phyloP scores from a whole-genome alignment of 2,329 filamentous ascomycete species.

The Tolypocladium pustulatum region DNA sequence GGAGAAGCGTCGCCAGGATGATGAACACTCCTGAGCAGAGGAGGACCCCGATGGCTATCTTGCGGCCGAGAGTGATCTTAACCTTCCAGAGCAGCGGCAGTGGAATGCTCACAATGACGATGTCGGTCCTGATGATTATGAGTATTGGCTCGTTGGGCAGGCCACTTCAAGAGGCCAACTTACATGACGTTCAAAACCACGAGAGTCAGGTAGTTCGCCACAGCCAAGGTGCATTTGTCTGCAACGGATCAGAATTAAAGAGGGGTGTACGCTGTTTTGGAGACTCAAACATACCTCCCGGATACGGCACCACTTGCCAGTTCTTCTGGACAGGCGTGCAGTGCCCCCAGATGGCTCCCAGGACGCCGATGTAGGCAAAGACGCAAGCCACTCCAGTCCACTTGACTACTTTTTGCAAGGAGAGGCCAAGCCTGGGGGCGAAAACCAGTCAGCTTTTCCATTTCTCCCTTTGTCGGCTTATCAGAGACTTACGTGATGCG shows the following conservation, averaged over 20 bases:
- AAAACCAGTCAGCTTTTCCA: neutral
- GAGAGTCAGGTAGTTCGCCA: slow-evolving; percentile 25
- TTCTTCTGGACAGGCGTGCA: slow-evolving; percentile 25
- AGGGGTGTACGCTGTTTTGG: neutral
- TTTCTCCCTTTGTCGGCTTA: neutral
- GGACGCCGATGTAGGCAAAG: slow-evolving; percentile 20
- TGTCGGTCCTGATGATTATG: slow-evolving; percentile 22
- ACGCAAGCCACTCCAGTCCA: slow-evolving; percentile 18
- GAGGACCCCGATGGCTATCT: slow-evolving; percentile 25
- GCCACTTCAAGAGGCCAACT: neutral
- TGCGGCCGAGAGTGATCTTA: slow-evolving; percentile 23
- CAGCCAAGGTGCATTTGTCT: slow-evolving; percentile 22
- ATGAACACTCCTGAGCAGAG: slow-evolving; percentile 34
- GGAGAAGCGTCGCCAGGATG: slow-evolving; percentile 28
- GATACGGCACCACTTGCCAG: slow-evolving; percentile 30
- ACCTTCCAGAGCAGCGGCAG: slow-evolving; percentile 28
- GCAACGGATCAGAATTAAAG: neutral
- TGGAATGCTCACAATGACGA: slow-evolving; percentile 27
- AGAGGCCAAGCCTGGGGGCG: slow-evolving; percentile 19
- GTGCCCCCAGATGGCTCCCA: slow-evolving; percentile 22
- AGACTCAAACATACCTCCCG: slow-evolving; percentile 21
- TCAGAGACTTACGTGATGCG: slow-evolving; percentile 26
- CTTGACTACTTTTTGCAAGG: slow-evolving; percentile 26
- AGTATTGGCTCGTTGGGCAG: no score
- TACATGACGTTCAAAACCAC: slow-evolving; percentile 8